phyloP scores from a whole-genome alignment of 306 rosid genomes.

The Vigna reflexopilosa region DNA sequence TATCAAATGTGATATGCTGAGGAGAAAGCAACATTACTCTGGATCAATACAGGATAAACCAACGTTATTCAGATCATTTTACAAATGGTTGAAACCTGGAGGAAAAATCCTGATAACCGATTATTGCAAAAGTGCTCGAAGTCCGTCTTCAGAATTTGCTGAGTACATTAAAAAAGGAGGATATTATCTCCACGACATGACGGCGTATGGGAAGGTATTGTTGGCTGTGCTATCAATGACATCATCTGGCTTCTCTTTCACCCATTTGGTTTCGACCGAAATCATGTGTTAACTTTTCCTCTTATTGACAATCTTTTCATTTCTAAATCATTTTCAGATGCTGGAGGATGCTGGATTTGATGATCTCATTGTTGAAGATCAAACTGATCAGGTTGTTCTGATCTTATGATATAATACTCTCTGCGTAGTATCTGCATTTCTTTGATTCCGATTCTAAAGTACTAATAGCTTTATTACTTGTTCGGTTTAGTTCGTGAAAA shows the following conservation, averaged over 20 bases:
- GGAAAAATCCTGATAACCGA: slow-evolving; percentile 90
- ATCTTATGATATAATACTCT: neutral
- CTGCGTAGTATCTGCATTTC: neutral
- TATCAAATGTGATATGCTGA: neutral
- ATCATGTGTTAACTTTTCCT: slow-evolving; percentile 13
- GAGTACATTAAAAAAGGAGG: slow-evolving; percentile 85
- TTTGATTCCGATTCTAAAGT: slow-evolving; percentile 11
- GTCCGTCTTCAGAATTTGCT: slow-evolving; percentile 68
- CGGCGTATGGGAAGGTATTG: slow-evolving; percentile 72
- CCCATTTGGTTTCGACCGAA: slow-evolving; percentile 32
- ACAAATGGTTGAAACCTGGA: slow-evolving; percentile 94
- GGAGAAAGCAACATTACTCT: neutral
- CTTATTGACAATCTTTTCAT: slow-evolving; percentile 20
- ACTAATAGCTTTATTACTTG: slow-evolving; percentile 37
- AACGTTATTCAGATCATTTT: slow-evolving; percentile 73
- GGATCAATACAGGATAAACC: slow-evolving; percentile 74
- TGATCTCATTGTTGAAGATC: slow-evolving; percentile 75
- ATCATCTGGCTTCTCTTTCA: slow-evolving; percentile 28
- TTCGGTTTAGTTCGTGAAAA: slow-evolving; percentile 64
- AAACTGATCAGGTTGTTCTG: slow-evolving; percentile 73
- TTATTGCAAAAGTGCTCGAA: slow-evolving; percentile 76
- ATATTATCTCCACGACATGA: slow-evolving; percentile 72
- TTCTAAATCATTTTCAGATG: slow-evolving; percentile 66
- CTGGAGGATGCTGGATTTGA: slow-evolving; percentile 84
- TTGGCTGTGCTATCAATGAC: neutral